phyloP scores from a whole-genome alignment of 106 monocot species.

The Dendrobium officinale region DNA sequence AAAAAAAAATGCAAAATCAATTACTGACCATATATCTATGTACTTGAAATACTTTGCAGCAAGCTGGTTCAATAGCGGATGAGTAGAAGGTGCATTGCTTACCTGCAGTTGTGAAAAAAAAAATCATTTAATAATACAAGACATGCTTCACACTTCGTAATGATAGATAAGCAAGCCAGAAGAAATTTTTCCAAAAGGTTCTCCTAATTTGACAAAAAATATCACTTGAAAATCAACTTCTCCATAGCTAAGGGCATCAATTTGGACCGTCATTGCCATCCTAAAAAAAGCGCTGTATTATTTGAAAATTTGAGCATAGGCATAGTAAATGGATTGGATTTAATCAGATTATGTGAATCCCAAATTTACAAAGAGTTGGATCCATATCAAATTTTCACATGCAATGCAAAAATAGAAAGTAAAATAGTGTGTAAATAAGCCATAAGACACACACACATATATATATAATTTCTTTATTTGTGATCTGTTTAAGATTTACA shows the following conservation, averaged over 20 bases:
- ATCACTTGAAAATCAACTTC: neutral
- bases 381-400: neutral
- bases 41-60: conserved; percentile 62
- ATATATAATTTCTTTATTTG: too few relatives aligned
- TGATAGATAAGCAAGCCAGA: neutral
- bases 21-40: conserved; percentile 68
- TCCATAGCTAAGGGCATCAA: neutral
- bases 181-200: neutral
- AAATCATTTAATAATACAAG: neutral
- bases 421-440: too few relatives aligned
- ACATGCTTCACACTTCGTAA: neutral
- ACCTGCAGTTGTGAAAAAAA: conserved; percentile 35
- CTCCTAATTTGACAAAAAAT: neutral
- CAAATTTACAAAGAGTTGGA: neutral
- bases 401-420: neutral
- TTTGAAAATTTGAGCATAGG: neutral
- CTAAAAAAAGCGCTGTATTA: neutral
- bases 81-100: conserved; percentile 27
- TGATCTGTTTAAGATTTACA: too few relatives aligned
- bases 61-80: conserved; percentile 43
- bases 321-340: neutral
- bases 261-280: neutral
- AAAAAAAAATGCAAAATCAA: neutral
- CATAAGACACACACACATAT: too few relatives aligned
- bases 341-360: neutral